Base-by-base conservation (phyloP, 2,329 filamentous ascomycete species). In the Pseudopithomyces maydicus region DNA sequence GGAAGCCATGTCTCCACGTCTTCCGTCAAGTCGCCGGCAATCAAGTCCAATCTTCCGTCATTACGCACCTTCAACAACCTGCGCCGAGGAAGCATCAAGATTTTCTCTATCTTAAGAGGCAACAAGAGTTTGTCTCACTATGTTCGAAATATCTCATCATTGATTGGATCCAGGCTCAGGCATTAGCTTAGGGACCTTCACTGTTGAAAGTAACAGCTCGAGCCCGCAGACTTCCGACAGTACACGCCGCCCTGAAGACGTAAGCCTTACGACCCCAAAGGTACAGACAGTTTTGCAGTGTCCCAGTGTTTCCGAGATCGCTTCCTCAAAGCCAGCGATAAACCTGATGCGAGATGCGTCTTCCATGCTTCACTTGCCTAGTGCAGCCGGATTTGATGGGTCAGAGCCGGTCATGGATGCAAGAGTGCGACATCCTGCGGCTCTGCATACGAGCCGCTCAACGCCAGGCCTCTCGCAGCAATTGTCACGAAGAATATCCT, bases 41-140 rank as follows among this genome's bases (percentile, higher is more conserved):
- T 59, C 19, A 64, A 57, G 15, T 51, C 61, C 23, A 65, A 47
- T 51, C 58, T 64, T 7, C 63, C 66, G 6, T 67, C 61, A 22
- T 62, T 60, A 26, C 66, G 67, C 19, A 66, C 70, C 15, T 63
- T 74, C 41, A 67, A 55, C 32, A 70, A 65, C 26, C 51, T 75
- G 23, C 71, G 72, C 17, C 66, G 66, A 39, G 66, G 69, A 49
- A 69, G 72, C 55, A 51, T 74, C 51, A 73, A 64, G 55, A 65
- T 76, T 47, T 64, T 74, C 47, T 74, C 73, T 10, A 66, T 74
- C 46, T 74, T 76, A 39, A 67, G 72, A n/a, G 66, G 58, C 52
- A 63, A 63, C 32, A 75, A 72, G 64, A 66, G 73, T 70, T 63
- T 44, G 43, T 35, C 14, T 14, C 12, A 22, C 11, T 19, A 20